Conservation (phyloP, 108 stramenopile genomes). For the Pseudonitzschia multistriata region DNA sequence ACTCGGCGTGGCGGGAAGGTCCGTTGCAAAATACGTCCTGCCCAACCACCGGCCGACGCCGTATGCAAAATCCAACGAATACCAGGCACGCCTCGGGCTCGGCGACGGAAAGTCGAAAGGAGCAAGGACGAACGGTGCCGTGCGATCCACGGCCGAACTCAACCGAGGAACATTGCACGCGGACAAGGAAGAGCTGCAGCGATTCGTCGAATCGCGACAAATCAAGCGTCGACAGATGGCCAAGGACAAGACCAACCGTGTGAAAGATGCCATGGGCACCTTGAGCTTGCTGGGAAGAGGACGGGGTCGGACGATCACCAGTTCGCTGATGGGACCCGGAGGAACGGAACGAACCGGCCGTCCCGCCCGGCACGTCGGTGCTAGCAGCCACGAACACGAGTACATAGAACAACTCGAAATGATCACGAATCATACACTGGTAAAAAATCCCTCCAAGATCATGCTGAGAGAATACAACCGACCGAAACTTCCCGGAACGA, state of each 20-base stretch:
- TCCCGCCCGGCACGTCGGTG: slow-evolving; percentile 56
- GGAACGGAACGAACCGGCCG: slow-evolving; percentile 87
- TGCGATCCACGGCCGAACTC: slow-evolving; percentile 53
- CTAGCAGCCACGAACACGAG: slow-evolving; percentile 66
- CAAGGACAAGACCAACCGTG: slow-evolving; percentile 83
- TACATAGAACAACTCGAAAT: slow-evolving; percentile 86
- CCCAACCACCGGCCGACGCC: slow-evolving; percentile 69
- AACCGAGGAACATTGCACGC: slow-evolving; percentile 44
- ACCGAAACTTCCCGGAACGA: slow-evolving; percentile 62
- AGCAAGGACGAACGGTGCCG: slow-evolving; percentile 15
- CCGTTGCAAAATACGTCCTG: slow-evolving; percentile 63
- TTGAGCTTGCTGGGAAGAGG: slow-evolving; percentile 61
- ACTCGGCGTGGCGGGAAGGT: slow-evolving; percentile 72
- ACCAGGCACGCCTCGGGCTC: slow-evolving; percentile 59
- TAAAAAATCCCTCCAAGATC: slow-evolving; percentile 59
- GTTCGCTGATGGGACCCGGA: slow-evolving; percentile 86
- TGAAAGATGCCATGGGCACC: slow-evolving; percentile 78
- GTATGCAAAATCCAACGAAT: slow-evolving; percentile 55
- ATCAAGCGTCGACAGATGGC: slow-evolving; percentile 80
- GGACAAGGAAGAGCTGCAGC: slow-evolving; percentile 62
- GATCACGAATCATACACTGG: slow-evolving; percentile 68
- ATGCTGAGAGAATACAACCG: slow-evolving; percentile 79
- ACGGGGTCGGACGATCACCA: slow-evolving; percentile 81
- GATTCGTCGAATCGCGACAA: slow-evolving; percentile 68
- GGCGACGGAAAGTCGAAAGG: slow-evolving; percentile 21